Conservation (phyloP, 73 alveolate species). For the Uronychia binucleata region DNA sequence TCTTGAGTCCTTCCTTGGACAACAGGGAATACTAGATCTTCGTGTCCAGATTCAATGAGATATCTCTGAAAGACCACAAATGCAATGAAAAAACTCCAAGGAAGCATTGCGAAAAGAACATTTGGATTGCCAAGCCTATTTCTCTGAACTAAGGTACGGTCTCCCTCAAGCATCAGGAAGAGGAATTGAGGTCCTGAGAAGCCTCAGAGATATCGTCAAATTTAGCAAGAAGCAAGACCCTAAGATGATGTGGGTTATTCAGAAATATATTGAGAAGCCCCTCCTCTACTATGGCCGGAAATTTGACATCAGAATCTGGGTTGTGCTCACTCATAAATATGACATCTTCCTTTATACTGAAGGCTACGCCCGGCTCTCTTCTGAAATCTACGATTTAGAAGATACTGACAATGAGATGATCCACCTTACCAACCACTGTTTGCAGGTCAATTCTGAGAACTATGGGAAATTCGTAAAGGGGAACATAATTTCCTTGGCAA, state of each 20-base stretch:
- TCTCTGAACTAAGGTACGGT: slow-evolving; percentile 83
- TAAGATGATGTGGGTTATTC: slow-evolving; percentile 40
- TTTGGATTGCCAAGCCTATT: slow-evolving; percentile 89
- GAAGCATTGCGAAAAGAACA: slow-evolving; percentile 71
- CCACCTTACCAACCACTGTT: slow-evolving; percentile 87
- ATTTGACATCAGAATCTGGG: slow-evolving; percentile 92
- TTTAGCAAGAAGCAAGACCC: slow-evolving; percentile 1
- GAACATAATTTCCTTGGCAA: slow-evolving; percentile 75
- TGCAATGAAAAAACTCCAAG: slow-evolving; percentile 64
- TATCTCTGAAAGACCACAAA: slow-evolving; percentile 49
- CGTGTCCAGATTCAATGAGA: slow-evolving; percentile 57
- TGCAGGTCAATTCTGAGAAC: slow-evolving; percentile 73
- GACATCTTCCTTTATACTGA: slow-evolving; percentile 51
- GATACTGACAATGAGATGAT: slow-evolving; percentile 64
- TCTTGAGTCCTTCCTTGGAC: slow-evolving; percentile 24
- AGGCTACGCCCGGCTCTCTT: slow-evolving; percentile 80
- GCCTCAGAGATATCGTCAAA: background rate
- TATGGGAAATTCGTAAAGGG: slow-evolving; percentile 88
- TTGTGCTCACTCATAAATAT: slow-evolving; percentile 55
- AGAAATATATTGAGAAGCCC: slow-evolving; percentile 90
- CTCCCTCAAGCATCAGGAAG: slow-evolving; percentile 46
- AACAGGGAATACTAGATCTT: slow-evolving; percentile 37
- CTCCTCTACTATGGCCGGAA: slow-evolving; percentile 76
- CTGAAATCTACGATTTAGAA: slow-evolving; percentile 52
- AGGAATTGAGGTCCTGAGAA: slow-evolving; percentile 29